Base-by-base conservation (phyloP, 192 early-diverging fungal species). In the Pilaira anomala region DNA sequence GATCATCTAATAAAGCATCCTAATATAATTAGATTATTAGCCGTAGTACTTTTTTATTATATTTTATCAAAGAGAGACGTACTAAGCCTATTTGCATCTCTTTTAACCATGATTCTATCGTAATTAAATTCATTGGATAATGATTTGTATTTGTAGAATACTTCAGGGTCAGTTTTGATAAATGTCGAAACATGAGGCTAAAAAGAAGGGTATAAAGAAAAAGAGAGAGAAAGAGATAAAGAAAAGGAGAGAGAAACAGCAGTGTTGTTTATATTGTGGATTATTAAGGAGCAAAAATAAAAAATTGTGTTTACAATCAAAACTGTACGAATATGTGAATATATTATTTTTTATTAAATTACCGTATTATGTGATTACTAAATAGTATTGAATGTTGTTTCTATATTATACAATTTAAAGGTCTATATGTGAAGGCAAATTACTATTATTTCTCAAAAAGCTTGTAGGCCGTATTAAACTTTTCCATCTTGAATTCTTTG, bases 1-100 rank as follows among this genome's bases (percentile, higher is more conserved):
- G 52, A 50, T 74, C 72, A 45, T 74, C 63, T 14, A 68, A 69
- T 49, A 74, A 62, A 13, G 72, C 62, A 40, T 74, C 70, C 70
- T 72, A 62, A 11, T 39, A 18, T 54, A 18, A 46, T 33, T 62
- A 58, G 2, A 41, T 57, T 21, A 61, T 5, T 54, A n/a, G n/a
- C n/a, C n/a, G n/a, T n/a, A n/a, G n/a, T n/a, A n/a, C n/a, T n/a
- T n/a, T n/a, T n/a, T n/a, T n/a, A n/a, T n/a, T n/a, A n/a, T n/a
- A n/a, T n/a, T n/a, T n/a, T n/a, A n/a, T n/a, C n/a, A n/a, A 54
- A 29, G 13, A 54, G n/a, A n/a, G n/a, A 54, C 52, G 29, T 26
- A 54, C 52, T 54, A 21, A 29, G 25, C 52, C 52, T 54, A 28
- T 29, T 54, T 54, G 52, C 14, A 33, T 54, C 28, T 54, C 52